A percentile compares a stretch with the other conserved stretches of the same genome.
phyloP scores from a whole-genome alignment of 768 basidiomycete species.

The Kwoniella sp. region DNA sequence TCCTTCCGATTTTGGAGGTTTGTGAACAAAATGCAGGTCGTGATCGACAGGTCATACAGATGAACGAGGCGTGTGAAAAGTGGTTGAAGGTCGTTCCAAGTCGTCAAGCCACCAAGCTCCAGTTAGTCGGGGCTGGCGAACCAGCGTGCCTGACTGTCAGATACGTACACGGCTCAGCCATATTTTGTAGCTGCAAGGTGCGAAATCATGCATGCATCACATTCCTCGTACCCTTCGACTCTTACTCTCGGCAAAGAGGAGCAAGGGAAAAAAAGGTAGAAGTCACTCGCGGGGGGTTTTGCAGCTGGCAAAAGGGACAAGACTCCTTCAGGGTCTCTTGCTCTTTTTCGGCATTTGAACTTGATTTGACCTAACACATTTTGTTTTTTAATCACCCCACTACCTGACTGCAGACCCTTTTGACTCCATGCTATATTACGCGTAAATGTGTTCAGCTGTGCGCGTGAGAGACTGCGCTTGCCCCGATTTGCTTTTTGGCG shows the following conservation, averaged over 20 bases:
- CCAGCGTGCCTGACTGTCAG: neutral
- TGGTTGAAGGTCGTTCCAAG: neutral
- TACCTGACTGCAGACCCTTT: no score
- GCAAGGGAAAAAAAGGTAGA: no score
- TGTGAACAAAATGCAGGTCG: no score
- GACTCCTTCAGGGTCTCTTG: neutral
- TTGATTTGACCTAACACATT: conserved; percentile 4
- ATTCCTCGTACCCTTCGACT: no score
- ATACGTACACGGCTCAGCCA: neutral
- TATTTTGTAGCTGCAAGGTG: neutral
- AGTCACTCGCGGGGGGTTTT: no score
- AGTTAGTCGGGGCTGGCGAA: no score
- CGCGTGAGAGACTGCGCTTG: neutral
- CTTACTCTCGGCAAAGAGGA: no score
- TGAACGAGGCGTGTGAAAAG: neutral
- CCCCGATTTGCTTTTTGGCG: no score
- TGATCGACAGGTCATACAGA: neutral
- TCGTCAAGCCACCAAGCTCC: neutral
- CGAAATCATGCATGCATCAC: neutral
- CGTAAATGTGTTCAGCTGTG: neutral
- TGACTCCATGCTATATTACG: no score
- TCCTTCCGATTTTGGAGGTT: no score
- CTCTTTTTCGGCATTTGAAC: conserved; percentile 5
- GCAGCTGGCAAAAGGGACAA: neutral
- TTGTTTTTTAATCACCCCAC: neutral